Base-by-base conservation (phyloP, 2,329 filamentous ascomycete species). In the Coniochaeta sp. region DNA sequence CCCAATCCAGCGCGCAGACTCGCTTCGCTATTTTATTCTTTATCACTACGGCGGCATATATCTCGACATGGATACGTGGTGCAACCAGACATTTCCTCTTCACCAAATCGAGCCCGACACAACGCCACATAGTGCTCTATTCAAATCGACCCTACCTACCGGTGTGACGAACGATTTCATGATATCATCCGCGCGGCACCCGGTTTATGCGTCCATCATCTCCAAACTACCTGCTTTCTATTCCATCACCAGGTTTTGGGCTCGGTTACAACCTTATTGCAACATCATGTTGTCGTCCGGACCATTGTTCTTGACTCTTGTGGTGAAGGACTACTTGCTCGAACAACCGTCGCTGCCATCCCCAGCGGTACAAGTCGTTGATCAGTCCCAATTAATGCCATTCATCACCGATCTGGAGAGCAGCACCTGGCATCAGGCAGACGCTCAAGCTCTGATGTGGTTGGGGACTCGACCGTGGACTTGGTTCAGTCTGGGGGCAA, bases 101-200 rank as follows among this genome's bases (percentile, higher is more conserved):
- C 55, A 66, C 34, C 63, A 67, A n/a, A 62, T 73, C 56, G 54
- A 60, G 34, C 14, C 55, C 14, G 67, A 63, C 57, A 58, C 34
- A 36, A 36, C 57, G 8, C 28, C 34, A 2, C 65, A 71, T 61
- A 62, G 65, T 42, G 68, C 70, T 56, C 61, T 72, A 40, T 72
- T 71, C 66, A 69, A 71, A 54, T 71, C 70, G 64, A 93, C 90
- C 0, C 76, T 82, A 2, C 90, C 90, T 2, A 93, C 89, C 1
- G 89, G 89, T 63, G 90, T 93, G 66, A 89, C 87, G 65, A 93
- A 93, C 76, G 89, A 93, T 68, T 87, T 87, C 44, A 91, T 93
- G 89, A 88, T 88, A 56, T 76, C 88, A 17, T 80, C 89, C 0
- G 85, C 87, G 0, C 81, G 85, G 62, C 90, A 93, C 67, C 89